Conservation (phyloP, 2,329 filamentous ascomycete genomes). For the Cercospora sp. region DNA sequence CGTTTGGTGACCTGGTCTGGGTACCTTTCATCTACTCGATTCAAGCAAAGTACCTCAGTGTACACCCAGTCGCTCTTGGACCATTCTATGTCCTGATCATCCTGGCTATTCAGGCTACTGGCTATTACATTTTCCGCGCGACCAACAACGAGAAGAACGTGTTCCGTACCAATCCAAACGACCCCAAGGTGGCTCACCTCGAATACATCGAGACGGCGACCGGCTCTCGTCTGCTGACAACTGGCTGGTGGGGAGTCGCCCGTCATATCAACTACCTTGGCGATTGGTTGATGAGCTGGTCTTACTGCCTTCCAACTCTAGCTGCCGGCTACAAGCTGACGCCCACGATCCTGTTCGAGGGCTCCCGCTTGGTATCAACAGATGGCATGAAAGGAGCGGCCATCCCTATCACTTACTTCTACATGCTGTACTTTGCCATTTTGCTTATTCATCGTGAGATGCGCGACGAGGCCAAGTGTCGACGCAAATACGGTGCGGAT, state of each 20-base stretch:
- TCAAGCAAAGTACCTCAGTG: slow-evolving; percentile 80
- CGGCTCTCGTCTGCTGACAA: slow-evolving; percentile 77
- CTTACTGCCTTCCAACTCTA: slow-evolving; percentile 83
- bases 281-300: slow-evolving; percentile 92
- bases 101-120: slow-evolving; percentile 65
- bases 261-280: slow-evolving; percentile 96
- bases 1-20: slow-evolving; percentile 92
- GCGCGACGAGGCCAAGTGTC: slow-evolving; percentile 88
- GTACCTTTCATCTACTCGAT: slow-evolving; percentile 85
- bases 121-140: slow-evolving; percentile 92
- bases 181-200: slow-evolving; percentile 76
- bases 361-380: slow-evolving; percentile 59
- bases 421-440: slow-evolving; percentile 86
- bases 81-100: slow-evolving; percentile 64
- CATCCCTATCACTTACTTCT: slow-evolving; percentile 91
- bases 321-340: slow-evolving; percentile 76
- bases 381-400: slow-evolving; percentile 74
- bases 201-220: slow-evolving; percentile 81
- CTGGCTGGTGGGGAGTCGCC: slow-evolving; percentile 90
- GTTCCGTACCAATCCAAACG: slow-evolving; percentile 83
- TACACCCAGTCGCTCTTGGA: slow-evolving; percentile 79
- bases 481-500: slow-evolving; percentile 85
- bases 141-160: slow-evolving; percentile 93
- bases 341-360: slow-evolving; percentile 57
- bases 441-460: slow-evolving; percentile 82